phyloP scores from a whole-genome alignment of 2,329 filamentous ascomycete species.

The Colletotrichum liaoningense region DNA sequence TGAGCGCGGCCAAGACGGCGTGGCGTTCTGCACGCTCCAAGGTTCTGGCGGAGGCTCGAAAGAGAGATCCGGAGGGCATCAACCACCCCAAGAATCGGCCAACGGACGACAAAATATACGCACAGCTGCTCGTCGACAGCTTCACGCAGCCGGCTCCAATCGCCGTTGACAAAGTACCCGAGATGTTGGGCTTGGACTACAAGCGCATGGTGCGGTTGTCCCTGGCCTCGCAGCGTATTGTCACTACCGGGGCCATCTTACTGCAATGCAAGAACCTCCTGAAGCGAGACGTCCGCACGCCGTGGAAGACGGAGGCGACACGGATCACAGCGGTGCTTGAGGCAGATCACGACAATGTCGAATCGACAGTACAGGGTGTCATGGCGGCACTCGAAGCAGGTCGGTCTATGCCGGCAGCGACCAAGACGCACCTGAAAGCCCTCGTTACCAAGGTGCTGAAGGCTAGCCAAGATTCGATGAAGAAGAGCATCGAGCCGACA shows the following conservation, averaged over 20 bases:
- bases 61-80: constrained; percentile 76
- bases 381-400: constrained; percentile 73
- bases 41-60: constrained; percentile 72
- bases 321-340: constrained; percentile 79
- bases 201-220: constrained; percentile 66
- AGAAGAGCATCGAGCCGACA: constrained; percentile 54
- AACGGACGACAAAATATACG: constrained; percentile 77
- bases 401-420: constrained; percentile 73
- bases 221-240: constrained; percentile 63
- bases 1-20: constrained; percentile 71
- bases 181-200: constrained; percentile 78
- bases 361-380: constrained; percentile 68
- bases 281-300: constrained; percentile 81
- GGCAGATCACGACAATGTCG: constrained; percentile 60
- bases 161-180: constrained; percentile 69
- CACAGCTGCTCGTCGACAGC: constrained; percentile 79
- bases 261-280: constrained; percentile 86
- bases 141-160: constrained; percentile 75
- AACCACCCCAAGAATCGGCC: constrained; percentile 72
- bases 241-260: constrained; percentile 79
- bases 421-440: constrained; percentile 68
- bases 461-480: constrained; percentile 59
- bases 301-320: constrained; percentile 80
- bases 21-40: constrained; percentile 75
- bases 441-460: constrained; percentile 67